These are phyloP conservation scores for Trichoderma endophyticum DNA, from an alignment of 2,329 filamentous ascomycete species.

Conservation along the genomic window DNA sequence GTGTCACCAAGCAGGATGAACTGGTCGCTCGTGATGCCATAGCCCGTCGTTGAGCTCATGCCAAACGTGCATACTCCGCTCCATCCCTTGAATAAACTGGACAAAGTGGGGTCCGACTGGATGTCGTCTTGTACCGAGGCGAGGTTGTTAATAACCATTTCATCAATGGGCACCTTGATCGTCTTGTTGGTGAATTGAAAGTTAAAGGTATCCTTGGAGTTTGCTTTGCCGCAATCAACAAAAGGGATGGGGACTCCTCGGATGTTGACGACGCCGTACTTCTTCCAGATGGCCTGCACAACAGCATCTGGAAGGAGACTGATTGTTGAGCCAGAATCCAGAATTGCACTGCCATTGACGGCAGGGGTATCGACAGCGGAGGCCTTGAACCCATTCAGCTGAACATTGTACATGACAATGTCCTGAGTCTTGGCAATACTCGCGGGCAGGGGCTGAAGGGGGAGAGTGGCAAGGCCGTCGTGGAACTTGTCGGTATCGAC, in stretches of 20 bases:
- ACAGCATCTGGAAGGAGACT: slow-evolving; percentile 64
- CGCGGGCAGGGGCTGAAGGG: slow-evolving; percentile 46
- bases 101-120: slow-evolving; percentile 40
- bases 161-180: slow-evolving; percentile 50
- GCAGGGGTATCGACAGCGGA: slow-evolving; percentile 33
- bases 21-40: slow-evolving; percentile 26
- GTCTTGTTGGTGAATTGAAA: slow-evolving; percentile 50
- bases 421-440: slow-evolving; percentile 38
- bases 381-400: slow-evolving; percentile 39
- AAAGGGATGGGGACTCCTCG: slow-evolving; percentile 43
- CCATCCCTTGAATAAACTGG: slow-evolving; percentile 37
- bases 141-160: slow-evolving; percentile 50
- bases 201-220: slow-evolving; percentile 43
- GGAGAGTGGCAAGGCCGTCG: slow-evolving; percentile 44
- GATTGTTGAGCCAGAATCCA: slow-evolving; percentile 72
- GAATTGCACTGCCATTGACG: slow-evolving; percentile 54
- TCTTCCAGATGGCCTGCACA: slow-evolving; percentile 47
- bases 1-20: slow-evolving; percentile 56
- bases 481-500: slow-evolving; percentile 72
- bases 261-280: slow-evolving; percentile 50
- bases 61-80: slow-evolving; percentile 52
- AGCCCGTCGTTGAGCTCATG: slow-evolving; percentile 43
- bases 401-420: slow-evolving; percentile 38
- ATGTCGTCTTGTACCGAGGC: slow-evolving; percentile 37
- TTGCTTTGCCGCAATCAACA: slow-evolving; percentile 48